Base-by-base conservation (phyloP, 371 early-diverging fungal genomes). In the Rhizopus microsporus region DNA sequence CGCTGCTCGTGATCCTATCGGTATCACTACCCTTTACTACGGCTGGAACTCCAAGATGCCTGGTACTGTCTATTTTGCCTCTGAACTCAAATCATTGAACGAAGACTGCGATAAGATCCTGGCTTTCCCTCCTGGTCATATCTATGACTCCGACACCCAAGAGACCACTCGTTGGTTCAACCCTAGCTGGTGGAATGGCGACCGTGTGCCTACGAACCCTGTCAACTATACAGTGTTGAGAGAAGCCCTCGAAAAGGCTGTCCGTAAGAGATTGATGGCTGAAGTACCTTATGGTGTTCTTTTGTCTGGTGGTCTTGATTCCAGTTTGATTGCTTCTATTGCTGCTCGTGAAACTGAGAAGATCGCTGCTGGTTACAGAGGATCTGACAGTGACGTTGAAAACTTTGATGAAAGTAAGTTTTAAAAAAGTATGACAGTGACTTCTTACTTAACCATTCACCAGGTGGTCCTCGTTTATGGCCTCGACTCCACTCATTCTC, bases 271-370 rank as follows among this genome's bases (percentile, higher is more conserved):
- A 57, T 80, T 96, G 65, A 96, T 98, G 98, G 85, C 89, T 61
- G 97, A 98, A 66, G 98, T 96, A 7, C 98, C 97, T 15, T 96
- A 91, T 72, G 98, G 98, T 68, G 98, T 98, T 38, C 80, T 98
- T 59, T 83, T 98, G 46, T 85, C 86, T 48, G 98, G 98, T 59
- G 98, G 98, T 45, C 80, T 98, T 62, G 98, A 98, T 72, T 94
- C 95, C 15, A 87, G 88, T 62, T 80, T 98, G 78, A 96, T 96
- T 67, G 94, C 97, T 31, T 82, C 93, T 48, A 96, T 98, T 69
- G 93, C 96, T 31, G 86, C 85, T 39, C 80, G 98, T 45, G 89
- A 90, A 71, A 81, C 90, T 8, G 80, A 82, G 15, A 87, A 88
- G 75, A 75, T 82, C 45, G 69, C 82, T 51, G 62, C 61, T 31